Conservation (phyloP, 768 basidiomycete species). For the Psilocybe sp. region DNA sequence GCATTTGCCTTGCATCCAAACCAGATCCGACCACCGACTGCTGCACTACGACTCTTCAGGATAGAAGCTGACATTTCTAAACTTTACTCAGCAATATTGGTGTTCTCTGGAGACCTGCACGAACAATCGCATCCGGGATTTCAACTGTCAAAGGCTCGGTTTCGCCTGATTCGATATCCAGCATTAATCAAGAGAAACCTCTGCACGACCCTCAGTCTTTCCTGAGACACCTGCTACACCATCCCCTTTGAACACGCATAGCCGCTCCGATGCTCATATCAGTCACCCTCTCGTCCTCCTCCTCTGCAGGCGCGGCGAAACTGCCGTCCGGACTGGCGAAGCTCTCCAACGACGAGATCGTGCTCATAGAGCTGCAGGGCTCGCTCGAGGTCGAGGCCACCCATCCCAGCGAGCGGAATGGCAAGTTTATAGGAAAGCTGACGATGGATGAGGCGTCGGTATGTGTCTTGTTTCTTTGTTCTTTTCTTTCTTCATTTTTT, state of each 20-base stretch:
- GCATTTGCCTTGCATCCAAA: no score
- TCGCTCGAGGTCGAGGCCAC: slow-evolving; percentile 65
- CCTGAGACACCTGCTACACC: no score
- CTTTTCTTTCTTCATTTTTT: not conserved
- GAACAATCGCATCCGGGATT: no score
- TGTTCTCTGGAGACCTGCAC: no score
- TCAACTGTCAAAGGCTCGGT: no score
- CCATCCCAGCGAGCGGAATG: slow-evolving; percentile 50
- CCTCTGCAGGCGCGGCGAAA: slow-evolving; percentile 24
- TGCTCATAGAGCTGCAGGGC: slow-evolving; percentile 89
- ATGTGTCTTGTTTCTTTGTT: slow-evolving; percentile 19
- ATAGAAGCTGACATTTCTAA: no score
- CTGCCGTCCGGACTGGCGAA: slow-evolving; percentile 65
- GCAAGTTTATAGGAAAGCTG: slow-evolving; percentile 77
- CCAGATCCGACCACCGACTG: no score
- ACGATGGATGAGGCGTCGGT: slow-evolving; percentile 60
- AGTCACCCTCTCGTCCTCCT: slow-evolving; percentile 33
- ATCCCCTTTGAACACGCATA: not conserved
- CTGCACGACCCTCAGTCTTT: no score
- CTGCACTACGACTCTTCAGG: no score
- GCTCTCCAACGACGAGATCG: slow-evolving; percentile 76
- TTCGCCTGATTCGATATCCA: no score
- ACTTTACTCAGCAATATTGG: no score
- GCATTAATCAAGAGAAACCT: no score
- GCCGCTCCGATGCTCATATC: slow-evolving; percentile 66